Evolutionary conservation across 1,284 basidiomycete genomes (phyloP).

Genomic region (Pyrrhoderma noxium): DNA sequence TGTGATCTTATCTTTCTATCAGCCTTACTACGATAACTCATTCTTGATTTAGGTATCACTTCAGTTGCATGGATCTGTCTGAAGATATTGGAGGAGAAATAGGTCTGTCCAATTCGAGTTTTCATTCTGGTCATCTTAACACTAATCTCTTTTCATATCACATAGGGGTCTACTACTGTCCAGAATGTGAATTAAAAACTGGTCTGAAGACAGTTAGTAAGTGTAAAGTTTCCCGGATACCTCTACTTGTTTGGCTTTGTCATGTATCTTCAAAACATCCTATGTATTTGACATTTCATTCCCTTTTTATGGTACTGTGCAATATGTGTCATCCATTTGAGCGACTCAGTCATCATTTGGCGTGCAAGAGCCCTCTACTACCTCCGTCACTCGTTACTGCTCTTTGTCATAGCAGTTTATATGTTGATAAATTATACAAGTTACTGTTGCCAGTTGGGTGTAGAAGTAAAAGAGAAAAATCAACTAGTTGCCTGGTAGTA

Average conservation of each 20-base stretch:
- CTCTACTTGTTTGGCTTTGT: constrained; percentile 4
- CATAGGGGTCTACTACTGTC: constrained; percentile 64
- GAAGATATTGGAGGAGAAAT: constrained; percentile 66
- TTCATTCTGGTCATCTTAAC: constrained; percentile 16
- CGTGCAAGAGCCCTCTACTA: neutral
- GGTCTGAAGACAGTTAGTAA: constrained; percentile 71
- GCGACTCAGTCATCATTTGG: constrained; percentile 3
- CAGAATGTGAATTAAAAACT: constrained; percentile 55
- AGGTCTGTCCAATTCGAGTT: constrained; percentile 41
- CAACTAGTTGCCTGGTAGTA: no score
- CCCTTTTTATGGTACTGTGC: constrained; percentile 4
- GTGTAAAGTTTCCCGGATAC: constrained; percentile 39
- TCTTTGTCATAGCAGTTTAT: no score
- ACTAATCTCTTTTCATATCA: constrained; percentile 8
- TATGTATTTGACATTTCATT: constrained; percentile 14
- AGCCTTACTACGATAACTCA: constrained; percentile 1
- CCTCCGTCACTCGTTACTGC: neutral
- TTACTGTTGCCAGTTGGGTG: no score
- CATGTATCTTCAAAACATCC: constrained; percentile 13
- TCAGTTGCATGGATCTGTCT: constrained; percentile 54
- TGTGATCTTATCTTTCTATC: constrained; percentile 25
- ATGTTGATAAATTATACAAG: no score
- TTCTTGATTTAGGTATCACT: constrained; percentile 59
- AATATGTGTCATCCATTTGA: constrained; percentile 7
- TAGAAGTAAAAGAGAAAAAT: no score